phyloP scores from a whole-genome alignment of 2,329 filamentous ascomycete genomes.

The Neodidymelliopsis sp. region DNA sequence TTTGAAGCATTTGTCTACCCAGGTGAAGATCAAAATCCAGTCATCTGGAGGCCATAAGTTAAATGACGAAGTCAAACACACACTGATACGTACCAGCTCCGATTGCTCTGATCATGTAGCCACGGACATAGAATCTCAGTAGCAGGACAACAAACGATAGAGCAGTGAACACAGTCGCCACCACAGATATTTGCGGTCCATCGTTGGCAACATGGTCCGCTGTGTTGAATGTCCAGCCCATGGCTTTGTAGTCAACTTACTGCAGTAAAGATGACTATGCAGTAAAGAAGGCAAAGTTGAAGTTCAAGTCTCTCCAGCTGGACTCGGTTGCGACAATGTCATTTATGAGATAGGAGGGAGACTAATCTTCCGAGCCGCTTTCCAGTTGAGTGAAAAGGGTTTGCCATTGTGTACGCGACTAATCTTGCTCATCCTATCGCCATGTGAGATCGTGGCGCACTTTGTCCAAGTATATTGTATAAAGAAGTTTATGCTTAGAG shows the following conservation, averaged over 20 bases:
- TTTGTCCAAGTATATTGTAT: too few species aligned
- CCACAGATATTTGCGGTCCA: conserved; percentile 10
- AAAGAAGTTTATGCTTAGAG: too few species aligned
- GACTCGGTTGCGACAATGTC: too few species aligned
- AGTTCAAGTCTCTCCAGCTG: too few species aligned
- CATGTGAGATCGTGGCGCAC: too few species aligned
- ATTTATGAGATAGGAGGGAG: too few species aligned
- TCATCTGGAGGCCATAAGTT: conserved; percentile 16
- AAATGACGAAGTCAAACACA: neutral
- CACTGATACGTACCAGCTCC: conserved; percentile 17
- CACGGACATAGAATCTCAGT: conserved; percentile 24
- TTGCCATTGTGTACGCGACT: too few species aligned
- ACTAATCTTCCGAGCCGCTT: too few species aligned
- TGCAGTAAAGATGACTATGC: neutral
- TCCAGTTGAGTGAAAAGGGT: too few species aligned
- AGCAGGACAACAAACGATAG: conserved; percentile 12
- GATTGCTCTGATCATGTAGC: conserved; percentile 20
- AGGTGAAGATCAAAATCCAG: conserved; percentile 17
- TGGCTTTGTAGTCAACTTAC: neutral
- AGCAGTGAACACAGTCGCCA: conserved; percentile 16
- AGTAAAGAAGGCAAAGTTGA: too few species aligned
- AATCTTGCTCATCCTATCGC: too few species aligned
- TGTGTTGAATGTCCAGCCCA: conserved; percentile 26
- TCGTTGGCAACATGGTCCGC: conserved; percentile 11
- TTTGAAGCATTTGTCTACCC: too few species aligned